Evolutionary conservation across 2,329 filamentous ascomycete genomes (phyloP).

Genomic region (Camillea tinctor): DNA sequence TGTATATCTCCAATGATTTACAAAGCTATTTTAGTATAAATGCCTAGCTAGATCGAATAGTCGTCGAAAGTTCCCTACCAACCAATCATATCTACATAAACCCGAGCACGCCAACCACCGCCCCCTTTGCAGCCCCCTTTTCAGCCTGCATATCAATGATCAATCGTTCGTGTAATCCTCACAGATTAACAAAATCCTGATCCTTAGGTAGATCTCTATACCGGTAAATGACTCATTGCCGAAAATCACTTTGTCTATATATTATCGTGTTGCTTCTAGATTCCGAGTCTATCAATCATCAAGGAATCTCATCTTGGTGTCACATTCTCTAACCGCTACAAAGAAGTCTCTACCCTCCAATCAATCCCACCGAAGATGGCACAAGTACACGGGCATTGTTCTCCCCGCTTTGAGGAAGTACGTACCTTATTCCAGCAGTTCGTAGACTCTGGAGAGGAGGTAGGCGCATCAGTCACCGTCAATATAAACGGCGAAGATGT

Average conservation of each 20-base stretch:
- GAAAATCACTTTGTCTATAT: background rate
- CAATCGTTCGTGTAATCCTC: too few relatives aligned
- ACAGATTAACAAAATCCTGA: too few relatives aligned
- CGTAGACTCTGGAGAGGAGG: constrained; percentile 37
- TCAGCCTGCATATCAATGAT: too few relatives aligned
- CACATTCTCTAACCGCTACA: background rate
- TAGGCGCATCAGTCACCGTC: constrained; percentile 42
- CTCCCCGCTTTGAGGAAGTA: constrained; percentile 37
- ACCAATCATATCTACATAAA: too few relatives aligned
- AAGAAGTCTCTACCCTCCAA: background rate
- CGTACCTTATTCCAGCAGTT: constrained; percentile 33
- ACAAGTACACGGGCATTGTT: constrained; percentile 36
- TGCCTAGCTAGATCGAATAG: too few relatives aligned
- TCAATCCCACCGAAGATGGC: constrained; percentile 7
- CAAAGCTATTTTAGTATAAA: too few relatives aligned
- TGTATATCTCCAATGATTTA: too few relatives aligned
- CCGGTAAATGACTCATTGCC: too few relatives aligned
- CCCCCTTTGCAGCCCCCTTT: too few relatives aligned
- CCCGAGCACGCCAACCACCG: too few relatives aligned
- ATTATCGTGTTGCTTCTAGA: background rate
- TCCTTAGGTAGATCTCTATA: too few relatives aligned
- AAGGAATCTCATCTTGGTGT: background rate
- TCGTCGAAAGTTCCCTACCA: too few relatives aligned
- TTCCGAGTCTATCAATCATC: background rate
- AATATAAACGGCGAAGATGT: constrained; percentile 38